A percentile compares a stretch with the other conserved stretches of the same genome.
Evolutionary conservation across 768 basidiomycete species (phyloP).

Genomic region (Nidularia pulvinata): DNA sequence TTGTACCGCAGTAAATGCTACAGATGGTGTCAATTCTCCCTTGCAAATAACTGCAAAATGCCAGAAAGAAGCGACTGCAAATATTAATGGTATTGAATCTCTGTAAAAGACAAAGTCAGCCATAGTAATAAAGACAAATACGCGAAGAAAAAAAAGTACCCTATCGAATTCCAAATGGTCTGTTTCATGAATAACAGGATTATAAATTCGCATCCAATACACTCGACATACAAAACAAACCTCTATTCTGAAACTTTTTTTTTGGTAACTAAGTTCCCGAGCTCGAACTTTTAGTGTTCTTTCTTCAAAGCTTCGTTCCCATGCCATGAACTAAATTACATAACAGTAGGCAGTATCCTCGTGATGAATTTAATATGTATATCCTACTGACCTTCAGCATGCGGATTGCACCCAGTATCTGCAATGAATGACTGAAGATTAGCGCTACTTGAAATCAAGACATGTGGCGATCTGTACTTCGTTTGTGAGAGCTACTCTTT

Average conservation of each 20-base stretch:
- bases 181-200: not conserved
- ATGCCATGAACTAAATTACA: constrained; percentile 60
- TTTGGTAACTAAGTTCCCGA: constrained; percentile 65
- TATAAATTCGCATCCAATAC: no score
- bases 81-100: constrained; percentile 34
- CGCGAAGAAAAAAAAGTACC: constrained; percentile 37
- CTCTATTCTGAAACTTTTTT: constrained; percentile 65
- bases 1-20: constrained; percentile 65
- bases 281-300: constrained; percentile 55
- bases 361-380: not conserved
- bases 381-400: constrained; percentile 9
- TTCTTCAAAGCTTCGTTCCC: constrained; percentile 70
- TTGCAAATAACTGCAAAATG: constrained; percentile 65
- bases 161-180: constrained; percentile 8
- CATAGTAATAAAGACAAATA: constrained; percentile 26
- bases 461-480: constrained; percentile 62
- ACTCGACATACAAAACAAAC: constrained; percentile 15
- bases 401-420: constrained; percentile 11
- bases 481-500: constrained; percentile 75
- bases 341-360: not conserved
- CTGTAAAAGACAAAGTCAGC: not conserved
- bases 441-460: constrained; percentile 25
- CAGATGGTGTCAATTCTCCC: constrained; percentile 66
- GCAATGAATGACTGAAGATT: not conserved
- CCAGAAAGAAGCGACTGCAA: constrained; percentile 51